Base-by-base conservation (phyloP, 176 grass and related monocot genomes). In the Alopecurus myosuroides region DNA sequence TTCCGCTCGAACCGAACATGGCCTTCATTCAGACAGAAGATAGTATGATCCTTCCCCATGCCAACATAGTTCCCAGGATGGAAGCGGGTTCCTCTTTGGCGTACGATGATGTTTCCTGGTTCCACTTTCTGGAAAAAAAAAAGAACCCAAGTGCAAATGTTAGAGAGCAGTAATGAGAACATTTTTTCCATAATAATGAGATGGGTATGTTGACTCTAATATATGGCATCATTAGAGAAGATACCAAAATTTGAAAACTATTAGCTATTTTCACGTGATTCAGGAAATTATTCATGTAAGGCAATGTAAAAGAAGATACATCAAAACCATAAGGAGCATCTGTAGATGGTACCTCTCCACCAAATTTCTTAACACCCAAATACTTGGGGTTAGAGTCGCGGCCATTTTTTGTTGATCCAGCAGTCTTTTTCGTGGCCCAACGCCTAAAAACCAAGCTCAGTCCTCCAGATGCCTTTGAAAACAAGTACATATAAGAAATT, bases 331-430 rank as follows among this genome's bases (percentile, higher is more conserved):
- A 29, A 77, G 30, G 40, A 60, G 31, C 22, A 80, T 71, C 50
- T 19, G 18, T 84, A 75, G 30, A 42, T 14, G 57, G 5, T 89
- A 91, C 92, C 90, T 94, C 95, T 82, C 92, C 95, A 9, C 95
- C 95, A 52, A 94, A 98, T 56, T 97, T 97, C 88, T 98, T 98
- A 22, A 94, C 95, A 83, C 95, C 95, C 37, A 98, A 56, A 76
- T 94, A 89, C 44, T 98, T 98, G 0, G 95, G 95, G 14, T 94
- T 94, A 29, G 92, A 98, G 18, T 98, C 92, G 0, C 90, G 90
- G 0, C 95, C 90, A 86, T 98, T 94, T 91, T 94, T 94, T 37
- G 90, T 93, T 9, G 92, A 98, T 42, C 90, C 92, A 30, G 88
- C 92, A 53, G 76, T 68, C 85, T 94, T 98, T 78, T 97, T 97